Conservation (phyloP, 495 filamentous ascomycete species). For the Cercophora samala region DNA sequence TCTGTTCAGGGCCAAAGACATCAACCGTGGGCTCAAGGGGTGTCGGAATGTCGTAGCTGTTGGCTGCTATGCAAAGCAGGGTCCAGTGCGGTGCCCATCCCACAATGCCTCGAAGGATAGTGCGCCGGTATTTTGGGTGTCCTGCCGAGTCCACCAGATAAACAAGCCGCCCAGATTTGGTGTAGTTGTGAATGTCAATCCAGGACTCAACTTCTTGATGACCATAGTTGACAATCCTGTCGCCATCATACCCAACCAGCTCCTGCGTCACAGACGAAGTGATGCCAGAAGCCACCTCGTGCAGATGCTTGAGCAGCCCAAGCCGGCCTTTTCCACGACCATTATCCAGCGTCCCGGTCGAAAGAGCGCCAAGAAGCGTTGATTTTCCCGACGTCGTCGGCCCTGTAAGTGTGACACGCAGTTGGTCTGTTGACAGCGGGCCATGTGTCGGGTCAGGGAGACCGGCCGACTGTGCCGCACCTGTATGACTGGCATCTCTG, state of each 20-base stretch:
- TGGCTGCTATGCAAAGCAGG: slow-evolving; percentile 80
- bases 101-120: slow-evolving; percentile 80
- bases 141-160: slow-evolving; percentile 90
- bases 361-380: slow-evolving; percentile 81
- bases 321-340: slow-evolving; percentile 84
- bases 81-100: slow-evolving; percentile 97
- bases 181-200: slow-evolving; percentile 85
- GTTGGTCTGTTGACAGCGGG: slow-evolving; percentile 60
- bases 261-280: slow-evolving; percentile 94
- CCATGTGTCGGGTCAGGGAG: slow-evolving; percentile 30
- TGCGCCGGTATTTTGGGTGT: slow-evolving; percentile 80
- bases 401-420: slow-evolving; percentile 87
- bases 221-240: slow-evolving; percentile 80
- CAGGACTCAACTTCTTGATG: slow-evolving; percentile 80
- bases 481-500: slow-evolving; percentile 18
- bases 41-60: slow-evolving; percentile 55
- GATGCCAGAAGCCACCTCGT: slow-evolving; percentile 85
- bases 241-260: slow-evolving; percentile 73
- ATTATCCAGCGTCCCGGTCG: slow-evolving; percentile 85
- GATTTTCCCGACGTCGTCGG: slow-evolving; percentile 94
- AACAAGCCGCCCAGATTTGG: slow-evolving; percentile 70
- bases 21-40: slow-evolving; percentile 43
- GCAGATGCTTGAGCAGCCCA: slow-evolving; percentile 85
- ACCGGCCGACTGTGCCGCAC: slow-evolving; percentile 15
- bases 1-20: slow-evolving; percentile 46